phyloP scores from a whole-genome alignment of 1,284 basidiomycete genomes.

The Rhizopogon parksii region DNA sequence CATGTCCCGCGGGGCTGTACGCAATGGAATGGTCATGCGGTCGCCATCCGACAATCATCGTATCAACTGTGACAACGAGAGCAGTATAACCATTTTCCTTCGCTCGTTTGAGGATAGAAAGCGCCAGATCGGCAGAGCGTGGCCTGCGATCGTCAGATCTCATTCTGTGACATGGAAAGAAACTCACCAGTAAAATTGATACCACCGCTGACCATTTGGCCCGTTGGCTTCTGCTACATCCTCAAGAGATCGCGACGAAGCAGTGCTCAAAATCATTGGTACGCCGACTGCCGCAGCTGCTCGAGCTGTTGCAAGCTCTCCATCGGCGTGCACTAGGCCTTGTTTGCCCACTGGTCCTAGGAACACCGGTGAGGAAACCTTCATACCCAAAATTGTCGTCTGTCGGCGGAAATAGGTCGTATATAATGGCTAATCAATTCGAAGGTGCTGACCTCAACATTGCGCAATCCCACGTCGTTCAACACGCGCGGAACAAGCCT shows the following conservation, averaged over 20 bases:
- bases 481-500: constrained; percentile 73
- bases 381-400: constrained; percentile 68
- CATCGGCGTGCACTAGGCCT: constrained; percentile 59
- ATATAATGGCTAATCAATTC: constrained; percentile 6
- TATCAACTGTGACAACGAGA: constrained; percentile 67
- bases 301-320: constrained; percentile 60
- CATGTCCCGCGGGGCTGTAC: constrained; percentile 59
- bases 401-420: constrained; percentile 18
- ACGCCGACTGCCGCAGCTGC: constrained; percentile 60
- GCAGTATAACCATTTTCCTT: constrained; percentile 59
- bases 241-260: constrained; percentile 64
- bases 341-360: constrained; percentile 75
- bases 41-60: constrained; percentile 61
- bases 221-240: constrained; percentile 64
- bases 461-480: constrained; percentile 56
- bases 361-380: constrained; percentile 55
- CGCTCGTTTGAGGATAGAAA: constrained; percentile 58
- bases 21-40: constrained; percentile 54
- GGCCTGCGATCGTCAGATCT: constrained; percentile 37
- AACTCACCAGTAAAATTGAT: constrained; percentile 69
- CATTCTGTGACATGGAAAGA: background rate
- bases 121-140: constrained; percentile 49
- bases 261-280: constrained; percentile 69
- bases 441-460: constrained; percentile 43
- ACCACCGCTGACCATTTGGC: constrained; percentile 56